Evolutionary conservation across 106 monocot genomes (phyloP), one percentile per base, ranked within the genome.

Genomic region (Dactylorhiza incarnata): DNA sequence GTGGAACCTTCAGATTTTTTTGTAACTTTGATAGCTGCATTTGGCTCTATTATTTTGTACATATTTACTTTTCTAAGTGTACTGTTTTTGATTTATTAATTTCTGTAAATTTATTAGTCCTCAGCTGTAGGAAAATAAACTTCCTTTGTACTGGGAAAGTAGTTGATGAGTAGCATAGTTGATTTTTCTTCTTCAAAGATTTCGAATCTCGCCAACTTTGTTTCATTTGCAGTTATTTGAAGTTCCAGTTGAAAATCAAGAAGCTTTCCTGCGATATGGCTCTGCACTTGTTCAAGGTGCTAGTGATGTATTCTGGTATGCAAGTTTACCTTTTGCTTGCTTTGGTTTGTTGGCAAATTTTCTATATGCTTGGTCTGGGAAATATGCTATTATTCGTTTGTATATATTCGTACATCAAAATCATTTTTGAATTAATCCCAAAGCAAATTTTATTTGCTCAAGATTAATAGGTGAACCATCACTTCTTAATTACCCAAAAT

Each of bases 241-340:
- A 86, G 86, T 85, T 51, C 83, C 94, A 72, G 51, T 88, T 86
- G 91, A 90, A 53, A 85, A 84, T 78, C 73, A 81, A 37, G 91
- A 91, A 77, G 66, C 80, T 1, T 78, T 83, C 29, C 78, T 88
- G 70, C 82, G 99, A 76, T 99, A 92, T 82, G 91, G 94, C 74
- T 99, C 99, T 79, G 99, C 94, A 69, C 94, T 99, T 81, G 91
- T 99, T 82, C 99, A 92, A 85, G 99, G 99, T 74, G 91, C 99
- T 73, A 84, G 83, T 15, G 88, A 99, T 92, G 83, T 99, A 61
- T 99, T 99, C 79, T 99, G 99, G 99, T 99, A 94, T 76, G 87
- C 49, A 48, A 48, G 2, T 72, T 49, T 49, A 72, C 0, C n/a
- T 49, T 72, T 49, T 72, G 49, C 23, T 72, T 20, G 44, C 3